Percentiles rank a stretch among this genome's conserved stretches.
phyloP scores from a whole-genome alignment of 2,329 filamentous ascomycete species.

The Sclerotinia borealis region DNA sequence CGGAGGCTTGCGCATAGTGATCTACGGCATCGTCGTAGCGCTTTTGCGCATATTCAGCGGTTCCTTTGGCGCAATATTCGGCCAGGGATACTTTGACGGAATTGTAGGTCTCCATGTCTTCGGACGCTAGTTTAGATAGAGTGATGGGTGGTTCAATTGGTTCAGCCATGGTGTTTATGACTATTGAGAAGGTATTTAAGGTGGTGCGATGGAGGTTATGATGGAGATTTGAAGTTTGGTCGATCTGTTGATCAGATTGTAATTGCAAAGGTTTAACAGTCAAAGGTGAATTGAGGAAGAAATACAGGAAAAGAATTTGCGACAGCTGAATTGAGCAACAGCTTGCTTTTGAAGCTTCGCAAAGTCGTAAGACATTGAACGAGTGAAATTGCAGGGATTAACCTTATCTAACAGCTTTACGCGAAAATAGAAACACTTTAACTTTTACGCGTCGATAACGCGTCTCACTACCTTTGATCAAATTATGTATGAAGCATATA shows the following conservation, averaged over 20 bases:
- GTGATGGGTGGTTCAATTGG: constrained; percentile 25
- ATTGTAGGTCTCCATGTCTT: constrained; percentile 28
- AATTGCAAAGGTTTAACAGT: neutral
- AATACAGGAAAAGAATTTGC: constrained; percentile 6
- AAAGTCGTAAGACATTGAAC: neutral
- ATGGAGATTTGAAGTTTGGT: neutral
- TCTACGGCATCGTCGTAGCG: constrained; percentile 83
- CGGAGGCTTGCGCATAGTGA: constrained; percentile 79
- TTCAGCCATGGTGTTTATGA: constrained; percentile 24
- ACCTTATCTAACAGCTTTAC: neutral
- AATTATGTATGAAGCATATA: constrained; percentile 2
- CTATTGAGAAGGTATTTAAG: neutral
- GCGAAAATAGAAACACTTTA: constrained; percentile 10
- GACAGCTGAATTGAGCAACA: constrained; percentile 10
- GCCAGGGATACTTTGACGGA: constrained; percentile 57
- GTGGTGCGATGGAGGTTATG: neutral
- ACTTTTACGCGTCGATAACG: constrained; percentile 16
- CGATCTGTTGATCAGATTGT: neutral
- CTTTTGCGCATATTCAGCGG: constrained; percentile 81
- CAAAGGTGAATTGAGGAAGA: neutral
- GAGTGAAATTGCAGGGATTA: constrained; percentile 2
- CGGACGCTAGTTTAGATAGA: constrained; percentile 19
- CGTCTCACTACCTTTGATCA: constrained; percentile 13
- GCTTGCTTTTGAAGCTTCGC: neutral
- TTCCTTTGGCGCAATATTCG: constrained; percentile 71